phyloP scores from a whole-genome alignment of 2,329 filamentous ascomycete species.

The Tothia fuscella region DNA sequence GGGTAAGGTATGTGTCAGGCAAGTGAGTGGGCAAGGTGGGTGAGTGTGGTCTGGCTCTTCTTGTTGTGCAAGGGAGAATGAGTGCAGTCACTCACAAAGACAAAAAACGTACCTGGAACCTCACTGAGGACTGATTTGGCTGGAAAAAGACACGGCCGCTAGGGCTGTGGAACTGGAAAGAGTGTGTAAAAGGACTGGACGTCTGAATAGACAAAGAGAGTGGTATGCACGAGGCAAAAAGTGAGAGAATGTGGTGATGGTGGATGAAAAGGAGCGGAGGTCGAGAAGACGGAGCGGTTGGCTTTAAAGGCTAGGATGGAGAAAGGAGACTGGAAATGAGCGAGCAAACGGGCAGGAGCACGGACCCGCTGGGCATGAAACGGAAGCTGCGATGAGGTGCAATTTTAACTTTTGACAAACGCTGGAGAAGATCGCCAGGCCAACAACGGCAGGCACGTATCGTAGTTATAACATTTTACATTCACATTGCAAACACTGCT shows the following conservation, averaged over 20 bases:
- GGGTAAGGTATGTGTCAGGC: background rate
- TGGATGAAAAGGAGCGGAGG: background rate
- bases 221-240: background rate
- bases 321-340: too few relatives aligned
- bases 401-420: too few relatives aligned
- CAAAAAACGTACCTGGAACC: background rate
- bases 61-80: background rate
- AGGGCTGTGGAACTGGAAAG: conserved; percentile 2
- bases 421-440: too few relatives aligned
- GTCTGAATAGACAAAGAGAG: too few relatives aligned
- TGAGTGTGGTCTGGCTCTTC: background rate
- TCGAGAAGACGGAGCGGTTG: too few relatives aligned
- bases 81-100: background rate
- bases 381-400: too few relatives aligned
- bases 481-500: too few relatives aligned
- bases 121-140: conserved; percentile 5
- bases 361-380: too few relatives aligned
- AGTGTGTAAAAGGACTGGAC: background rate
- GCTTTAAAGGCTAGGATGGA: too few relatives aligned
- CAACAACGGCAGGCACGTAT: too few relatives aligned
- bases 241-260: background rate
- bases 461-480: too few relatives aligned
- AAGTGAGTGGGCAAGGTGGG: background rate
- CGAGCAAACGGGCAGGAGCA: too few relatives aligned
- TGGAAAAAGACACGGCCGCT: background rate